phyloP scores from a whole-genome alignment of 2,329 filamentous ascomycete species.

The Botrytis medusae region DNA sequence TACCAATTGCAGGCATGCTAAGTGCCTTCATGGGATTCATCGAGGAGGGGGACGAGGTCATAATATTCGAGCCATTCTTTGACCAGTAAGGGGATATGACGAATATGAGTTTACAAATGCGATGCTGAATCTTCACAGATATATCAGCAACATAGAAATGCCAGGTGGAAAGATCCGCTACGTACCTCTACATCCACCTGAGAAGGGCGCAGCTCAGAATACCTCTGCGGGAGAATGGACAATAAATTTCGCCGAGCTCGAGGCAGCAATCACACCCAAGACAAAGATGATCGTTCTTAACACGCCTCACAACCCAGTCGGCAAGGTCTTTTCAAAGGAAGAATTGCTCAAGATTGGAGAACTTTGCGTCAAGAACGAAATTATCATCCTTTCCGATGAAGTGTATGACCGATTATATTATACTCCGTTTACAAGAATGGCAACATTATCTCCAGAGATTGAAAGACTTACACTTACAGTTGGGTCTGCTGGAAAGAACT shows the following conservation, averaged over 20 bases:
- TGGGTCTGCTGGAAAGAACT: constrained; percentile 95
- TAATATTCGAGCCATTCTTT: constrained; percentile 98
- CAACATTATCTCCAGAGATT: constrained; percentile 86
- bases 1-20: constrained; percentile 66
- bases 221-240: constrained; percentile 87
- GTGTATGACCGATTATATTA: constrained; percentile 97
- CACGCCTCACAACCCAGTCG: constrained; percentile 87
- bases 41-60: constrained; percentile 92
- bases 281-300: constrained; percentile 97
- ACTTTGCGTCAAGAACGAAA: constrained; percentile 86
- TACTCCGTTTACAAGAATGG: constrained; percentile 89
- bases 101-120: neutral
- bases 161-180: constrained; percentile 92
- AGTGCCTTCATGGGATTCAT: constrained; percentile 98
- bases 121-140: constrained; percentile 47
- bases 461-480: constrained; percentile 88
- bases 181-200: constrained; percentile 88
- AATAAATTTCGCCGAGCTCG: constrained; percentile 79
- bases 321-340: constrained; percentile 85
- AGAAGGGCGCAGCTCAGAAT: constrained; percentile 73
- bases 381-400: constrained; percentile 89
- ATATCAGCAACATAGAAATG: constrained; percentile 99
- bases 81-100: constrained; percentile 67
- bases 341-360: constrained; percentile 85
- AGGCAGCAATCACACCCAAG: constrained; percentile 75